Percentiles rank a stretch among this genome's conserved stretches.
Evolutionary conservation across 768 basidiomycete genomes (phyloP).

Genomic region (Collybia sordida): DNA sequence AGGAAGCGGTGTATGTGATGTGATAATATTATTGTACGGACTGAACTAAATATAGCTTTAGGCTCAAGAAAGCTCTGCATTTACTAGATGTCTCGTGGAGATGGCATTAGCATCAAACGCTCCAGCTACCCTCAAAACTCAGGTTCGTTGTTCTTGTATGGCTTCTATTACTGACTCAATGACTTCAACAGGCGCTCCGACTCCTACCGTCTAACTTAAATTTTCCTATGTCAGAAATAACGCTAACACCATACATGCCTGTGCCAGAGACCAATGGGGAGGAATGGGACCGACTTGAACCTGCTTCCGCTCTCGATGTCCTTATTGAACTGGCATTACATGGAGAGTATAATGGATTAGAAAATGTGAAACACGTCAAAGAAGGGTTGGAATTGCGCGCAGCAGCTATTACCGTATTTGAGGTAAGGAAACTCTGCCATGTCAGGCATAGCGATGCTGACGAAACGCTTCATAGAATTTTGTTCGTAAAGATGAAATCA

Average conservation of each 20-base stretch:
- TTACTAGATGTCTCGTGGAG: conserved; percentile 81
- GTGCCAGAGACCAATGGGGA: conserved; percentile 84
- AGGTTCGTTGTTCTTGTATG: conserved; percentile 43
- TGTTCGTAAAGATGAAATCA: conserved; percentile 70
- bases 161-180: conserved; percentile 11
- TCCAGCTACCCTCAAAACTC: conserved; percentile 83
- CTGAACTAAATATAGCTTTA: conserved; percentile 20
- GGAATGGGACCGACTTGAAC: conserved; percentile 88
- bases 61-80: conserved; percentile 58
- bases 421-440: conserved; percentile 48
- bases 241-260: conserved; percentile 72
- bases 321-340: conserved; percentile 82
- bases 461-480: conserved; percentile 53
- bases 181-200: conserved; percentile 38
- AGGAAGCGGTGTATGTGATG: conserved; percentile 53
- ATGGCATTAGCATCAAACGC: conserved; percentile 92
- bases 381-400: conserved; percentile 75
- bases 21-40: background rate
- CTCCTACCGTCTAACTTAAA: conserved; percentile 46
- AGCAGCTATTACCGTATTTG: conserved; percentile 79
- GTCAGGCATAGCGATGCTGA: background rate
- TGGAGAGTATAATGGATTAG: conserved; percentile 82
- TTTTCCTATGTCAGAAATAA: conserved; percentile 66
- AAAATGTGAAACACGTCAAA: conserved; percentile 55
- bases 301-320: conserved; percentile 77